Evolutionary conservation across 2,329 filamentous ascomycete genomes (phyloP), one percentile per base, ranked within the genome.

Genomic region (Tolypocladium endophyticum): DNA sequence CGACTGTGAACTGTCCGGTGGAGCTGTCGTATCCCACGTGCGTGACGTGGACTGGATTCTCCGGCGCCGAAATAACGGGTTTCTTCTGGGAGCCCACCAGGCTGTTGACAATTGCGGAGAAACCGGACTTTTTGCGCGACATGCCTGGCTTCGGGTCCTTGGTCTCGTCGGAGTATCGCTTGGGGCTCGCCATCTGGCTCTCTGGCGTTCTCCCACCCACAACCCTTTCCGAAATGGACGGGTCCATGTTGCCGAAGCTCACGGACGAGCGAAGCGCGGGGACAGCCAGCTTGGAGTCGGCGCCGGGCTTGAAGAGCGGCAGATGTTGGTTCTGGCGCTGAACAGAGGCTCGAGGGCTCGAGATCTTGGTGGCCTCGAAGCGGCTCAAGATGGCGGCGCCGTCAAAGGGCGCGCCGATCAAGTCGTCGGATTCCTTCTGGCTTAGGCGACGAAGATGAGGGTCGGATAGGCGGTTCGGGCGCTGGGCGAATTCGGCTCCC

Each of bases 1-100:
- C 70, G 81, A 96, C 92, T 60, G 93, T 97, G 74, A 96, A 99
- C 76, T 96, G 90, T 65, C 94, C 94, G 4, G 94, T 97, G 69
- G 90, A 84, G 76, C 94, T 96, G 75, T 99, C 93, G 73, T 96
- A 97, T 67, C 93, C 93, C 65, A 99, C 94, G 74, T 99, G 94
- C 60, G 93, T 97, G 68, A 99, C 90, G 76, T 97, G 94, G 61
- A 97, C 92, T 56, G 94, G 94, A 69, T 99, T 97, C 74, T 96
- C 92, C 59, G 94, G 94, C 43, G 92, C 90, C n/a, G 94, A 97
- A 68, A 99, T 99, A 73, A 93, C 86, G 55, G 94, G 91, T 64
- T 92, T 90, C 74, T 92, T 90, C 58, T 90, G 92, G 41, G 92
- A 93, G 65, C 90, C 89, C 61, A 95, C 86, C 62, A 87, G 72